These are phyloP conservation scores for Echites panduratus DNA, from an alignment of 257 asterid species.

Conservation along the genomic window DNA sequence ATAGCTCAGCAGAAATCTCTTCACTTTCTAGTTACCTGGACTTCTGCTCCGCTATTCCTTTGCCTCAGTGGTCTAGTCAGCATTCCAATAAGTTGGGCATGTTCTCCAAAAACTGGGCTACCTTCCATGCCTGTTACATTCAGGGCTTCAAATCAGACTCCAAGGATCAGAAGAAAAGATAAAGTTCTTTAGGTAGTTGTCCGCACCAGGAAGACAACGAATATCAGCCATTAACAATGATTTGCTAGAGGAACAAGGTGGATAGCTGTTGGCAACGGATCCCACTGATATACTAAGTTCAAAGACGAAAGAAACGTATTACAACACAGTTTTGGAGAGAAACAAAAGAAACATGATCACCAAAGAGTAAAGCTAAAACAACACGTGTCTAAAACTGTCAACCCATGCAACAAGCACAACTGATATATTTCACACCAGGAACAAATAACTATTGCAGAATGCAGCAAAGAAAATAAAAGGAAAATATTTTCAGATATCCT, in stretches of 20 bases:
- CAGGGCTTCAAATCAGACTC: slow-evolving; percentile 25
- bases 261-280: slow-evolving; percentile 80
- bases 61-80: slow-evolving; percentile 83
- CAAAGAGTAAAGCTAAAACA: not conserved
- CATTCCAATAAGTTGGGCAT: slow-evolving; percentile 66
- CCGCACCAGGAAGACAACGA: slow-evolving; percentile 95
- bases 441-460: not conserved
- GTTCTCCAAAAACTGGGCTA: slow-evolving; percentile 82
- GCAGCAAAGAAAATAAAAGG: not conserved
- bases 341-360: not conserved
- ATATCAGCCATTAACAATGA: slow-evolving; percentile 89
- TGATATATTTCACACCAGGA: not conserved
- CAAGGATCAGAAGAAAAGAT: slow-evolving; percentile 24
- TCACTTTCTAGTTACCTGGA: slow-evolving; percentile 55
- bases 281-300: slow-evolving; percentile 79
- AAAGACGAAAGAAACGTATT: slow-evolving; percentile 3
- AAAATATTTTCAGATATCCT: not conserved
- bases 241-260: slow-evolving; percentile 50
- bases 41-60: slow-evolving; percentile 78
- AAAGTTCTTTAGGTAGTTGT: slow-evolving; percentile 24
- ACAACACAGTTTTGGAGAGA: too few species aligned
- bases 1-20: slow-evolving; percentile 8
- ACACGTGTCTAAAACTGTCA: not conserved
- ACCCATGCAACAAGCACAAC: not conserved
- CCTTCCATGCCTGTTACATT: slow-evolving; percentile 92